phyloP scores from a whole-genome alignment of 2,329 filamentous ascomycete species.

The Arachnomyces sp. region DNA sequence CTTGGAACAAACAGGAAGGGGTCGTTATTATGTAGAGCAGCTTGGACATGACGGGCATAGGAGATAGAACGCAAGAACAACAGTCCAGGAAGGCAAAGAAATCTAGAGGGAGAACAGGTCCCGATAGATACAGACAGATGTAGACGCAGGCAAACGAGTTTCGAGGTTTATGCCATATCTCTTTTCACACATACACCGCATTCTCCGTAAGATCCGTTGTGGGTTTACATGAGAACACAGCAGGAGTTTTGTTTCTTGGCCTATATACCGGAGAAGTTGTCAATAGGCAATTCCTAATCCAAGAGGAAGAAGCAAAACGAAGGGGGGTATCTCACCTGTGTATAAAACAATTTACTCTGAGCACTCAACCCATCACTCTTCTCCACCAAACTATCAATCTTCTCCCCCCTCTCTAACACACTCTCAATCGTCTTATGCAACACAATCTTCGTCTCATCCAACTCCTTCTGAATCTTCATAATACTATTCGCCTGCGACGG shows the following conservation, averaged over 20 bases:
- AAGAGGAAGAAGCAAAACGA: no score
- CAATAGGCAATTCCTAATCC: neutral
- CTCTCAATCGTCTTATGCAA: conserved; percentile 81
- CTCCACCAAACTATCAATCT: conserved; percentile 85
- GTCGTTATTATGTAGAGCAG: no score
- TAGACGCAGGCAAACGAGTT: no score
- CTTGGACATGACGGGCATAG: no score
- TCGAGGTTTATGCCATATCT: no score
- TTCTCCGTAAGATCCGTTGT: neutral
- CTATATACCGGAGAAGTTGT: conserved; percentile 18
- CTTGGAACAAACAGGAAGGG: no score
- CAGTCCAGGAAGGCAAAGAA: no score
- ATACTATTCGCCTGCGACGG: conserved; percentile 85
- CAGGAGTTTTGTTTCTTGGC: conserved; percentile 57
- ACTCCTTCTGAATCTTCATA: conserved; percentile 89
- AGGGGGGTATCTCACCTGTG: conserved; percentile 40
- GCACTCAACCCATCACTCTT: conserved; percentile 87
- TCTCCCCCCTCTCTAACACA: conserved; percentile 77
- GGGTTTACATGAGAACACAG: conserved; percentile 45
- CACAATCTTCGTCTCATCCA: conserved; percentile 95
- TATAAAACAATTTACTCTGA: conserved; percentile 98
- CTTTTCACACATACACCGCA: no score
- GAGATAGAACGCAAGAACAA: no score
- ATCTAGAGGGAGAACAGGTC: no score
- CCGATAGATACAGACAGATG: no score